Percentiles rank a stretch among this genome's conserved stretches.
phyloP scores from a whole-genome alignment of 306 rosid genomes.

The Hippophae rhamnoides region DNA sequence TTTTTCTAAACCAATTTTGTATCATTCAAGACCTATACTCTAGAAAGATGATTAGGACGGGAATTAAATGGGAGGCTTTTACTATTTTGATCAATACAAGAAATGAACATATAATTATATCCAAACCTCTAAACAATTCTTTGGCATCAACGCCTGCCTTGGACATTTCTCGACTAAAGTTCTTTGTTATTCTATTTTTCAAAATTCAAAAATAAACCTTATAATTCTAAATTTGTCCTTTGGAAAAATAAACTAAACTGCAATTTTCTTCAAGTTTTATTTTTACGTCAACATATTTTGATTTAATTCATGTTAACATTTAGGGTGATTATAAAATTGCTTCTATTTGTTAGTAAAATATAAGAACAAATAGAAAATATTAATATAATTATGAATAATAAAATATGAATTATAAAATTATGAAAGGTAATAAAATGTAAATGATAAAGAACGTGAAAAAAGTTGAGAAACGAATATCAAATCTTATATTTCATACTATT shows the following conservation, averaged over 20 bases:
- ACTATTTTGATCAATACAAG: background rate
- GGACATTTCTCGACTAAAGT: background rate
- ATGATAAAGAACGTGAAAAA: too few relatives aligned
- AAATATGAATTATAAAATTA: too few relatives aligned
- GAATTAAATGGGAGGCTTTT: background rate
- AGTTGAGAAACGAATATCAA: too few relatives aligned
- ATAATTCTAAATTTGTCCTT: background rate
- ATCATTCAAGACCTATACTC: background rate
- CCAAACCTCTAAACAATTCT: too few relatives aligned
- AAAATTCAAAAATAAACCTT: background rate
- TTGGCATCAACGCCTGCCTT: constrained; percentile 7
- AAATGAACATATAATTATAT: background rate
- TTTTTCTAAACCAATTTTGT: background rate
- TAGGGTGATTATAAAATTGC: too few relatives aligned
- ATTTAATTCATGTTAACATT: background rate
- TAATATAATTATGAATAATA: too few relatives aligned
- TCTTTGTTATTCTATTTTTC: background rate
- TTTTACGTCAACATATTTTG: background rate
- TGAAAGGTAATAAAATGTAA: too few relatives aligned
- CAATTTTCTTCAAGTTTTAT: background rate
- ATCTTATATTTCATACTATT: too few relatives aligned
- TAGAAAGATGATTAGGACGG: constrained; percentile 5
- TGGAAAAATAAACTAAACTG: background rate
- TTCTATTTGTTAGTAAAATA: too few relatives aligned
- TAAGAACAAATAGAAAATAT: too few relatives aligned